Evolutionary conservation across 345 rosid genomes (phyloP).

Genomic region (Rhodomyrtus tomentosa): DNA sequence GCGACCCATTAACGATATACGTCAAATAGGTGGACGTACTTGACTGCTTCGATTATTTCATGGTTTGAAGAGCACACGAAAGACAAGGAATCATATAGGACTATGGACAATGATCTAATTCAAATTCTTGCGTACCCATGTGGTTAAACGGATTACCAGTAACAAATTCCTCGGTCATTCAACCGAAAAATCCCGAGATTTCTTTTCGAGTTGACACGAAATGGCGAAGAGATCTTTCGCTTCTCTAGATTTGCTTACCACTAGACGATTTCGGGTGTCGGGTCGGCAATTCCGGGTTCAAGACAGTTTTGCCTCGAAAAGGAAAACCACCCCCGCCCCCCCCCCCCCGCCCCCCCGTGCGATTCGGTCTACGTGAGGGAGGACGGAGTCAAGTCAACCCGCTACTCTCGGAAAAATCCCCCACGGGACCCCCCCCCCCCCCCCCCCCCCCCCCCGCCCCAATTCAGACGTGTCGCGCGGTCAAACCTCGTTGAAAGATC

Average conservation of each 20-base stretch:
- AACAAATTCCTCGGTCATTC: neutral
- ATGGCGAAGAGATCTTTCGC: neutral
- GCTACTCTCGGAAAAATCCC: neutral
- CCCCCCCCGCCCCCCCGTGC: no score
- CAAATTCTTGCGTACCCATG: neutral
- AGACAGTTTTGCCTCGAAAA: neutral
- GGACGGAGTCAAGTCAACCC: conserved; percentile 23
- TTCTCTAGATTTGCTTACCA: neutral
- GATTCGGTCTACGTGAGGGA: conserved; percentile 6
- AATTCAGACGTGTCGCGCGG: neutral
- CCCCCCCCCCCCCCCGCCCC: neutral
- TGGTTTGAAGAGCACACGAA: no score
- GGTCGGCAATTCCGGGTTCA: neutral
- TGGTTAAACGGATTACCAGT: neutral
- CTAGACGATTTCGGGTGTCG: neutral
- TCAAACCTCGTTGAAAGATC: neutral
- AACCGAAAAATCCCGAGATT: neutral
- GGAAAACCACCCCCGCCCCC: no score
- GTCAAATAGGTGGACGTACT: neutral
- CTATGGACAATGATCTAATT: neutral
- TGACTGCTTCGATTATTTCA: no score
- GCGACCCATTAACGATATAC: neutral
- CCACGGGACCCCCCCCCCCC: no score
- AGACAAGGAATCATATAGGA: neutral
- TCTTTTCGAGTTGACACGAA: neutral